A percentile compares a stretch with the other conserved stretches of the same genome.
Evolutionary conservation across 257 asterid genomes (phyloP).

Genomic region (Solanum phureja): DNA sequence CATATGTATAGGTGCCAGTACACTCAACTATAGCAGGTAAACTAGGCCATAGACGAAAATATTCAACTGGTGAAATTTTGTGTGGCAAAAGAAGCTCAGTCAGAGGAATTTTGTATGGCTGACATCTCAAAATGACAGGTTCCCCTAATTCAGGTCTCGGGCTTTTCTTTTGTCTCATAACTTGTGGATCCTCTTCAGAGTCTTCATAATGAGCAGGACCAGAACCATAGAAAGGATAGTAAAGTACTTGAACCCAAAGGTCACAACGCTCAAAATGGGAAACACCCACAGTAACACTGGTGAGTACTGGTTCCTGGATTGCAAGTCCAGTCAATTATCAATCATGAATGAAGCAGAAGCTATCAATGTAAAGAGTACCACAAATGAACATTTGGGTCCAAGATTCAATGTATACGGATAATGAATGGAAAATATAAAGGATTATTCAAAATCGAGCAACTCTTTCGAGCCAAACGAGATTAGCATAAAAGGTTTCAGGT

Average conservation of each 20-base stretch:
- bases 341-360: not conserved
- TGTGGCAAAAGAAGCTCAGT: constrained; percentile 92
- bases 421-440: not conserved
- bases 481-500: not conserved
- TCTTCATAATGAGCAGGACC: constrained; percentile 61
- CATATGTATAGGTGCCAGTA: constrained; percentile 72
- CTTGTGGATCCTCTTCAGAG: constrained; percentile 57
- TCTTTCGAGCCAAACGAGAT: not conserved
- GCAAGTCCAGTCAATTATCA: not conserved
- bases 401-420: not conserved
- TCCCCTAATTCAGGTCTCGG: constrained; percentile 54
- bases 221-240: constrained; percentile 66
- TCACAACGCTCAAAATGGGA: constrained; percentile 81
- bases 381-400: not conserved
- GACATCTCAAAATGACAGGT: constrained; percentile 78
- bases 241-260: constrained; percentile 84
- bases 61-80: constrained; percentile 93
- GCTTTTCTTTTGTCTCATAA: constrained; percentile 46
- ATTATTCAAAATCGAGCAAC: not conserved
- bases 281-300: constrained; percentile 86
- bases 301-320: constrained; percentile 65
- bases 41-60: constrained; percentile 92
- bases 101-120: constrained; percentile 88
- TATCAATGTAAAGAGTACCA: not conserved
- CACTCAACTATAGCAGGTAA: constrained; percentile 84